Evolutionary conservation across 148 eudicot species (phyloP).

Genomic region (Persicaria tinctoria): DNA sequence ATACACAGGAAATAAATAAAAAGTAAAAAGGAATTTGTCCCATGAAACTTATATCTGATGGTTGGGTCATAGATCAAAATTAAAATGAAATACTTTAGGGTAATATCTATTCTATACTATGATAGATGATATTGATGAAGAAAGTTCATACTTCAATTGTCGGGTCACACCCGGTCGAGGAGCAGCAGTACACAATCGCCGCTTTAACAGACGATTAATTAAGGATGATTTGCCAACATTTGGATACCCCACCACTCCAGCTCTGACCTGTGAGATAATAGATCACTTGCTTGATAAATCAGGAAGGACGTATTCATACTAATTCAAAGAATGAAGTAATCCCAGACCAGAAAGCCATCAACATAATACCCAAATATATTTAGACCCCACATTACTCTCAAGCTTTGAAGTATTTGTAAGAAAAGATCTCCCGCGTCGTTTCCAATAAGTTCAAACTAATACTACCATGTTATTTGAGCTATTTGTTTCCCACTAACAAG

Average conservation of each 20-base stretch:
- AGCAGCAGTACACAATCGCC: slow-evolving; percentile 95
- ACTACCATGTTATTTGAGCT: background rate
- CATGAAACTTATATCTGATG: background rate
- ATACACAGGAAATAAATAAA: background rate
- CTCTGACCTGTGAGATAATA: slow-evolving; percentile 68
- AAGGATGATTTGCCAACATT: slow-evolving; percentile 98
- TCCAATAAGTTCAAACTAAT: background rate
- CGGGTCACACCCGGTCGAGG: slow-evolving; percentile 98
- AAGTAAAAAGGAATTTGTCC: background rate
- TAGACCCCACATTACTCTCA: background rate
- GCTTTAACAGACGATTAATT: slow-evolving; percentile 89
- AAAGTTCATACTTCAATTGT: slow-evolving; percentile 56
- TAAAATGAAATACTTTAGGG: background rate
- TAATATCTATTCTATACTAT: background rate
- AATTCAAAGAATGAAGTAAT: background rate
- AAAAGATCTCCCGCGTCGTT: background rate
- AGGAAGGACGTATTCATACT: background rate
- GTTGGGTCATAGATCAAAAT: background rate
- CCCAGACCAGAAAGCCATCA: slow-evolving; percentile 3
- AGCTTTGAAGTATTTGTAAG: background rate
- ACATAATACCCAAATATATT: background rate
- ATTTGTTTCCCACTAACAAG: background rate
- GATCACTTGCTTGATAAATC: background rate
- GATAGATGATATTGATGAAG: background rate
- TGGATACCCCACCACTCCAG: slow-evolving; percentile 97